Evolutionary conservation across 148 eudicot species (phyloP).

Genomic region (Selenicereus undatus): DNA sequence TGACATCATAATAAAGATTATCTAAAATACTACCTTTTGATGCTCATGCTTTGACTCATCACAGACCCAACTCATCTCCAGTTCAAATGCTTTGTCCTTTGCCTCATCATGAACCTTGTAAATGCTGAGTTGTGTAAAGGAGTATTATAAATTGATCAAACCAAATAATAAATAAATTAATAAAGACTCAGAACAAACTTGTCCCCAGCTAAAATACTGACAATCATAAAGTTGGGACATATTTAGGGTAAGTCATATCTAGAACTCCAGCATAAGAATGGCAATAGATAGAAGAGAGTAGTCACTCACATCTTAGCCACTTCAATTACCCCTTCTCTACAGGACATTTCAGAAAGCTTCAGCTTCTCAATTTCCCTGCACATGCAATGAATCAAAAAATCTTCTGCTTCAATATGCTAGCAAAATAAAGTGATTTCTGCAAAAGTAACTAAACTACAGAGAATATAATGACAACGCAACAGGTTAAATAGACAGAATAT

Average conservation of each 20-base stretch:
- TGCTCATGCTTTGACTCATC: conserved; percentile 92
- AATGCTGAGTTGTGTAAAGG: conserved; percentile 49
- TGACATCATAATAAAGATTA: neutral
- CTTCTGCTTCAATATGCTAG: neutral
- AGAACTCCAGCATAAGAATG: neutral
- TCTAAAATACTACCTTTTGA: conserved; percentile 58
- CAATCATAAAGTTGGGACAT: neutral
- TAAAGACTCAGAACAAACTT: neutral
- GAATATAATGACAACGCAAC: neutral
- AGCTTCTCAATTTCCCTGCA: conserved; percentile 85
- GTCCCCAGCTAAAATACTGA: neutral
- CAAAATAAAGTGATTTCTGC: neutral
- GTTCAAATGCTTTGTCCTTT: conserved; percentile 92
- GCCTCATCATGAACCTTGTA: conserved; percentile 98
- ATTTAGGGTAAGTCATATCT: neutral
- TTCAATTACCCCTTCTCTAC: conserved; percentile 91
- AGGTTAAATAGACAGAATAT: neutral
- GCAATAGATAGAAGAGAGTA: neutral
- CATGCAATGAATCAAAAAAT: neutral
- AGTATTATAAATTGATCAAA: neutral
- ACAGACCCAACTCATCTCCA: conserved; percentile 98
- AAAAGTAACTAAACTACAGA: conserved; percentile 2
- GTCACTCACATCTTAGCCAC: conserved; percentile 90
- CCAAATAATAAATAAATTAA: neutral
- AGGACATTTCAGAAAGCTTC: conserved; percentile 95